Base-by-base conservation (phyloP, 805 yeast species). In the Lipomyces yamanashiensis region DNA sequence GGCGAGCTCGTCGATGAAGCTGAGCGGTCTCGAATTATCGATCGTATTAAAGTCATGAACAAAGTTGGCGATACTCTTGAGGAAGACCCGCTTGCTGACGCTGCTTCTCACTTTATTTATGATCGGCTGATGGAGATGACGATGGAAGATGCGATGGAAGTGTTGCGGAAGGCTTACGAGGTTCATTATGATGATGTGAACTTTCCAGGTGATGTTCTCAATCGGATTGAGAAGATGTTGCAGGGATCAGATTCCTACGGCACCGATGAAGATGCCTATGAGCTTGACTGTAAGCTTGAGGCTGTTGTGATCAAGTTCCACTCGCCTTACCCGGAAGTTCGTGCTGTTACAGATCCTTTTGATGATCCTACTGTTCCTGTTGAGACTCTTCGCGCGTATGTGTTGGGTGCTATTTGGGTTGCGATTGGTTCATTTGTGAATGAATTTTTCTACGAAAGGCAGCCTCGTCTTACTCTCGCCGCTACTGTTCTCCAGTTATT, bases 401-500 rank as follows among this genome's bases (percentile, higher is more conserved):
- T 80, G 2, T 74, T 86, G 23, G 85, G 85, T 0, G 59, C 82
- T 2, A 69, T 84, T 45, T 81, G 86, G 81, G 80, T 84, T 2
- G 74, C 86, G 10, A 73, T 85, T 51, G 87, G 88, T 51, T 80
- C 85, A 54, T 86, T 81, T 57, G 78, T 85, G 72, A 87, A 87
- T 72, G 76, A 84, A 62, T 80, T 87, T 67, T 87, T 87, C 70
- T 80, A 84, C 34, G 74, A 85, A 70, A 87, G 86, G 72, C 74
- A 80, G 54, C 90, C 90, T 1, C 72, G 82, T 0, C 78, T 86
- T 62, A 71, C 77, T 61, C 87, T 87, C 52, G 80, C 84, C 34
- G 83, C 88, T 41, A 80, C 88, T 63, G 79, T 85, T 62, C 83
- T 89, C 0, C 87, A 84, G 80, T 90, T 92, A 1, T 64, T 85